Percentiles rank a stretch among this genome's conserved stretches.
These are phyloP conservation scores for Protoeuglena noctilucae DNA, from an alignment of 139 green algal species.

Conservation along the genomic window DNA sequence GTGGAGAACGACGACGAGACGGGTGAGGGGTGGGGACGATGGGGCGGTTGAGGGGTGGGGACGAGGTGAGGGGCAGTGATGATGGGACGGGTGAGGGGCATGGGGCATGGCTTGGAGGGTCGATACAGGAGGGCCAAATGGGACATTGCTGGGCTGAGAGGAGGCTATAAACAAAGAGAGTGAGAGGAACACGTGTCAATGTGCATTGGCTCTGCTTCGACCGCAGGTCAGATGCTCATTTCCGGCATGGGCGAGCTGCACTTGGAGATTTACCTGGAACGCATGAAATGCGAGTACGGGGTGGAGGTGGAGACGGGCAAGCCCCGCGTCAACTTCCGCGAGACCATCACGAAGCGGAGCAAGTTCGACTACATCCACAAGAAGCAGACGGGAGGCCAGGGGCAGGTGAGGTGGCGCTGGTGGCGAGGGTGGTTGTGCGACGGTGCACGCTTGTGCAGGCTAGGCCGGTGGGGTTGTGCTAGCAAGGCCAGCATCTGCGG, in stretches of 20 bases:
- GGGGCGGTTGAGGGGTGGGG: too few species aligned
- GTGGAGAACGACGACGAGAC: constrained; percentile 18
- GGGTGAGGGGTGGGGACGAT: too few species aligned
- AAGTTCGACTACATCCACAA: constrained; percentile 98
- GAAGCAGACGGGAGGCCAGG: constrained; percentile 76
- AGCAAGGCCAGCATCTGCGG: too few species aligned
- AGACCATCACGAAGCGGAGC: constrained; percentile 62
- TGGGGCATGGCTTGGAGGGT: too few species aligned
- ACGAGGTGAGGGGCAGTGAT: too few species aligned
- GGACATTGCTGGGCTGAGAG: too few species aligned
- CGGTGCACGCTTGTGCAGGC: too few species aligned
- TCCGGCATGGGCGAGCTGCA: constrained; percentile 95
- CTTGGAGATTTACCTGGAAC: constrained; percentile 95
- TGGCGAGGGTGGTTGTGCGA: too few species aligned
- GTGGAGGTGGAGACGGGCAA: constrained; percentile 64
- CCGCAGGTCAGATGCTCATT: constrained; percentile 77
- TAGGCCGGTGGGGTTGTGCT: too few species aligned
- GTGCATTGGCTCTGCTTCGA: background rate
- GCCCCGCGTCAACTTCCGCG: constrained; percentile 89
- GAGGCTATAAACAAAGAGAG: constrained; percentile 1
- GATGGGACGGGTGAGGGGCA: too few species aligned
- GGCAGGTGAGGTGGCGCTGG: constrained; percentile 16
- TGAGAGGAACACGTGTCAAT: constrained; percentile 3
- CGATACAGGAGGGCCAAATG: too few species aligned
- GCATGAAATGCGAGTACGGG: constrained; percentile 92